A percentile compares a stretch with the other conserved stretches of the same genome.
These are phyloP conservation scores for Durio zibethinus DNA, from an alignment of 345 rosid genomes.

Conservation along the genomic window DNA sequence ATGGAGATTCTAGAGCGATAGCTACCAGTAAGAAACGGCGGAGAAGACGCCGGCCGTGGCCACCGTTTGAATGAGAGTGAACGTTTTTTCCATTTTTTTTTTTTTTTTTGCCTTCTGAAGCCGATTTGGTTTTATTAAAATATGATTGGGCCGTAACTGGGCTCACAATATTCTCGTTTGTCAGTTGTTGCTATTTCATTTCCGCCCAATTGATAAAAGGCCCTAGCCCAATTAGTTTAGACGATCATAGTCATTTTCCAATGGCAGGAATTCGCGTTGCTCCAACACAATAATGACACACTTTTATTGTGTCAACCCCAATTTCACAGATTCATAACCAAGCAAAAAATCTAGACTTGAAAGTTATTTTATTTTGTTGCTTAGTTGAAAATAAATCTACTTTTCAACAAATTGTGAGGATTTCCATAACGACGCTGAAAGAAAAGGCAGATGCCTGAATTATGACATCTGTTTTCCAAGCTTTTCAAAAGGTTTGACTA, in stretches of 20 bases:
- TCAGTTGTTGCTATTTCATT: not conserved
- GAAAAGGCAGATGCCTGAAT: not conserved
- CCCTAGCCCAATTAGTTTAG: not conserved
- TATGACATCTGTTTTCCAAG: too few species aligned
- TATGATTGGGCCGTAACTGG: not conserved
- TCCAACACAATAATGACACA: too few species aligned
- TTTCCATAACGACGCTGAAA: not conserved
- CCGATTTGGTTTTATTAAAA: not conserved
- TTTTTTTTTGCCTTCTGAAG: constrained; percentile 15
- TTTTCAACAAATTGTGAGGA: not conserved
- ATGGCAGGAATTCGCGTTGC: too few species aligned
- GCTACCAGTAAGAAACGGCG: constrained; percentile 68
- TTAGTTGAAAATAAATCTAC: not conserved
- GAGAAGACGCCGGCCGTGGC: constrained; percentile 80
- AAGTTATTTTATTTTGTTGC: not conserved
- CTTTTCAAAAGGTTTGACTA: not conserved
- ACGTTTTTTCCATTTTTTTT: constrained; percentile 65
- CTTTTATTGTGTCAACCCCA: too few species aligned
- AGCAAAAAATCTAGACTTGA: not conserved
- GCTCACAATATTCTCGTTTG: not conserved
- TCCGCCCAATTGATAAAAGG: not conserved
- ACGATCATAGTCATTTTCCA: too few species aligned
- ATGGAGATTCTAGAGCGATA: not conserved
- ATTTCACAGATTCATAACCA: not conserved
- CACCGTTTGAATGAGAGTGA: constrained; percentile 71